Percentiles rank a stretch among this genome's conserved stretches.
Evolutionary conservation across 345 rosid species (phyloP).

Genomic region (Camelina laxa): DNA sequence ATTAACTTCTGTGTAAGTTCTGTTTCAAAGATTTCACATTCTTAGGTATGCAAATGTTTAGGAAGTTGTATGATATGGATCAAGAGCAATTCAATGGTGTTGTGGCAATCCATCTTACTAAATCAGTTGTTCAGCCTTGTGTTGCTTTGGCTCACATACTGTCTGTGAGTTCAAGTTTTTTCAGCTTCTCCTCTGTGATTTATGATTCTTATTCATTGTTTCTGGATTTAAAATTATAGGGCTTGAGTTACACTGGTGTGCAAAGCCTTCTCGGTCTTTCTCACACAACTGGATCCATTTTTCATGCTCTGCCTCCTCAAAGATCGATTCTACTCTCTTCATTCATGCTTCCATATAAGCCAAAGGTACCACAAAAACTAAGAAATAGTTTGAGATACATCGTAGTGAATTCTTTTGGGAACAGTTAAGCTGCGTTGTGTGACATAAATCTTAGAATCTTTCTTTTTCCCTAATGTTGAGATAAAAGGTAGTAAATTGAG

Average conservation of each 20-base stretch:
- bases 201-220: background rate
- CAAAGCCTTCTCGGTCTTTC: conserved; percentile 64
- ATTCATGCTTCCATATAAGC: conserved; percentile 64
- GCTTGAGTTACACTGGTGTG: conserved; percentile 60
- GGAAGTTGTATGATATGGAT: conserved; percentile 17
- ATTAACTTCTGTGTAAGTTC: background rate
- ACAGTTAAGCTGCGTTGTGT: background rate
- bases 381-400: conserved; percentile 5
- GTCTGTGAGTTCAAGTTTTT: conserved; percentile 38
- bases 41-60: conserved; percentile 36
- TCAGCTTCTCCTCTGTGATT: background rate
- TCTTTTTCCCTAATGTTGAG: conserved; percentile 42
- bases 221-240: conserved; percentile 46
- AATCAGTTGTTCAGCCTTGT: conserved; percentile 40
- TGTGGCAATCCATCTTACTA: conserved; percentile 39
- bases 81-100: conserved; percentile 39
- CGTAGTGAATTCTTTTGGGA: background rate
- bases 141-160: conserved; percentile 40
- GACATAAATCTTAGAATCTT: conserved; percentile 7
- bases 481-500: conserved; percentile 66
- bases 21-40: conserved; percentile 5
- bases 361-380: conserved; percentile 53
- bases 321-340: conserved; percentile 67
- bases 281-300: conserved; percentile 67
- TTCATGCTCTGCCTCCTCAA: conserved; percentile 65